Conservation (phyloP, 768 basidiomycete species). For the Mycena amicta region DNA sequence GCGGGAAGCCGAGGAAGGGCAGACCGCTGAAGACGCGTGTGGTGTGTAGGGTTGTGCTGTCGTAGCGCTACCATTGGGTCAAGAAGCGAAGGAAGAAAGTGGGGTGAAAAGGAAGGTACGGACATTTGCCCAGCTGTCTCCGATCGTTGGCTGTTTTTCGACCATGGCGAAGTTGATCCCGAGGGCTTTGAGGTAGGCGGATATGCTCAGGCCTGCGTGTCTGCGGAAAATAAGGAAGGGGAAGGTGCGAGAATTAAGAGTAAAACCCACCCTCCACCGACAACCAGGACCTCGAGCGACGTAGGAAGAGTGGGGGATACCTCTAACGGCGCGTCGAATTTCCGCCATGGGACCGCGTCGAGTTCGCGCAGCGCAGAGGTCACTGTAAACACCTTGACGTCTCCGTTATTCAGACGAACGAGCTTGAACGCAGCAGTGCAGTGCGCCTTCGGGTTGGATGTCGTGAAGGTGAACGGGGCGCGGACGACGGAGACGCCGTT, state of each 20-base stretch:
- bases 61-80: constrained; percentile 19
- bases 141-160: constrained; percentile 46
- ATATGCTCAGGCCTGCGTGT: constrained; percentile 26
- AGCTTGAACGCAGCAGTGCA: constrained; percentile 21
- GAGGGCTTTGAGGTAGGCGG: constrained; percentile 39
- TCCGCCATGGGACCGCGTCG: constrained; percentile 10
- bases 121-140: constrained; percentile 47
- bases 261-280: constrained; percentile 38
- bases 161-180: constrained; percentile 48
- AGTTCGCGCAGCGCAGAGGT: constrained; percentile 17
- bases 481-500: constrained; percentile 20
- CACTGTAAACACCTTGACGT: constrained; percentile 16
- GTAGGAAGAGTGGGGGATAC: constrained; percentile 4
- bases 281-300: constrained; percentile 37
- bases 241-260: not conserved
- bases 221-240: not conserved
- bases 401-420: constrained; percentile 16
- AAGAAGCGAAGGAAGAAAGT: no score
- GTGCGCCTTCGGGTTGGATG: constrained; percentile 8
- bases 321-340: not conserved
- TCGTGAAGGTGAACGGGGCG: constrained; percentile 13
- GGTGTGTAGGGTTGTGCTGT: constrained; percentile 20
- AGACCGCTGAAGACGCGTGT: constrained; percentile 33
- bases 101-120: constrained; percentile 29
- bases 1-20: constrained; percentile 16